phyloP scores from a whole-genome alignment of 164 flowering plant species.

The Cinnamomum chago region DNA sequence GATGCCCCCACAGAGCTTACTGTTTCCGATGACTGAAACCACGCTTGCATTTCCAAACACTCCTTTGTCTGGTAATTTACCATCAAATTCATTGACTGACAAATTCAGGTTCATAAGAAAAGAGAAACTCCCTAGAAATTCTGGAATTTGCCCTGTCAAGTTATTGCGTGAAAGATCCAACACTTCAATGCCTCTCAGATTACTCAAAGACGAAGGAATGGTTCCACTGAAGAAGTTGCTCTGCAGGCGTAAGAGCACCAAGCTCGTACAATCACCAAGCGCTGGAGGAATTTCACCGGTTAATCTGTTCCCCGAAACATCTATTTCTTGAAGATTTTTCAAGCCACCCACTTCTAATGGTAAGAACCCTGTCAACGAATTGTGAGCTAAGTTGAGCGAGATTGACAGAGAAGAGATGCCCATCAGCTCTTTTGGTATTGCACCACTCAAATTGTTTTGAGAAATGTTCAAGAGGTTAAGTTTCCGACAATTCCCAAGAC shows the following conservation, averaged over 20 bases:
- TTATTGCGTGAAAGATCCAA: conserved; percentile 7
- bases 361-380: conserved; percentile 26
- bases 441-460: conserved; percentile 5
- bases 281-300: conserved; percentile 6
- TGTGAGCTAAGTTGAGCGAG: conserved; percentile 22
- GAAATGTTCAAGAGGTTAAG: not conserved
- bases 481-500: conserved; percentile 1
- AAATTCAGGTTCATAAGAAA: not conserved
- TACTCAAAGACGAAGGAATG: not conserved
- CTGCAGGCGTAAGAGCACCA: not conserved
- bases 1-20: conserved; percentile 15
- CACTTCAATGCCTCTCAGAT: not conserved
- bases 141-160: conserved; percentile 4
- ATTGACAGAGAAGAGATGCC: conserved; percentile 11
- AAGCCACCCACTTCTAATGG: conserved; percentile 30
- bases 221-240: conserved; percentile 9
- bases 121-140: not conserved
- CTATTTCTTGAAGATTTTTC: conserved; percentile 12
- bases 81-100: conserved; percentile 8
- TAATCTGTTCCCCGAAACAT: not conserved
- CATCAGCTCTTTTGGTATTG: conserved; percentile 32
- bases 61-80: conserved; percentile 1
- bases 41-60: conserved; percentile 8
- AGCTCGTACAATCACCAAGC: conserved; percentile 1
- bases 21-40: conserved; percentile 9